phyloP scores from a whole-genome alignment of 345 rosid genomes.

The Gossypium rotundifolium region DNA sequence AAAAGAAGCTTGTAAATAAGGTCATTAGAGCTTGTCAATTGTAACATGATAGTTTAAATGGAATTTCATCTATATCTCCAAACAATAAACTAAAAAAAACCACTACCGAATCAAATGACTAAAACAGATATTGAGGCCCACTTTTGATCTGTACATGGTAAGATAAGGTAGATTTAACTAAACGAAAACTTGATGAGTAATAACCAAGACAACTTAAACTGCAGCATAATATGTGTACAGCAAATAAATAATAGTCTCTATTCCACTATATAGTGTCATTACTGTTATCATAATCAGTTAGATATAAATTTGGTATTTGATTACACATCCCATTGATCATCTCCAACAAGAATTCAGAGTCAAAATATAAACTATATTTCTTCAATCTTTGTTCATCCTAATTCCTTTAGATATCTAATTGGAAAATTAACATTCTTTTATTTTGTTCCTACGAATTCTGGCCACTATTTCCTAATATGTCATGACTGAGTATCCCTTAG shows the following conservation, averaged over 20 bases:
- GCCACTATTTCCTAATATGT: not conserved
- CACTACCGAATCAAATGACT: not conserved
- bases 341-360: not conserved
- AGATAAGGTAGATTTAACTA: not conserved
- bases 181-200: not conserved
- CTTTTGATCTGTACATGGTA: not conserved
- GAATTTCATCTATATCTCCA: not conserved
- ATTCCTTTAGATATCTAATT: not conserved
- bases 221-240: not conserved
- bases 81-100: not conserved
- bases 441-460: not conserved
- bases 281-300: not conserved
- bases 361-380: not conserved
- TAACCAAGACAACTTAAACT: not conserved
- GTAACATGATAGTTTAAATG: constrained; percentile 4
- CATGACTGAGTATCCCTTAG: not conserved
- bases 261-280: not conserved
- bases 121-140: not conserved
- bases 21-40: constrained; percentile 17
- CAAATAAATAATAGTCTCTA: not conserved
- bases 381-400: not conserved
- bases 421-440: not conserved
- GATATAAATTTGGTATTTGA: not conserved
- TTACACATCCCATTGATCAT: not conserved
- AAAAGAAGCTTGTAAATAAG: constrained; percentile 15